These are phyloP conservation scores for Xylaria venustula DNA, from an alignment of 495 filamentous ascomycete species.

Conservation along the genomic window DNA sequence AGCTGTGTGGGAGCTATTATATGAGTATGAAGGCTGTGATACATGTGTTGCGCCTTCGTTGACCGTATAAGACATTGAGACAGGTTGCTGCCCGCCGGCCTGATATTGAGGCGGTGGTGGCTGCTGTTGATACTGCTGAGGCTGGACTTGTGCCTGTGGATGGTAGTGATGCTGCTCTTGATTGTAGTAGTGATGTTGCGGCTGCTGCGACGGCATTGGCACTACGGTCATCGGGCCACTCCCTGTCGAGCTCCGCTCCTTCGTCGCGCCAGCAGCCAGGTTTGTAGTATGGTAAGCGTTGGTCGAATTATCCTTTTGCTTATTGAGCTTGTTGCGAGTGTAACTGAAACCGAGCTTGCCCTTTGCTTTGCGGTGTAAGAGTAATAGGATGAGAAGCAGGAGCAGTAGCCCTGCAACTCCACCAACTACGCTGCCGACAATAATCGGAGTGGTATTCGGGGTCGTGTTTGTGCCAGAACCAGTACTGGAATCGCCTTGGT, in stretches of 20 bases:
- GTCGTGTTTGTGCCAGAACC: neutral
- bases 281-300: conserved; percentile 9
- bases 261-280: neutral
- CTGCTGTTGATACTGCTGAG: neutral
- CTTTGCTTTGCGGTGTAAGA: neutral
- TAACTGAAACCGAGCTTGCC: conserved; percentile 19
- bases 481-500: neutral
- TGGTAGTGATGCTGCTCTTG: neutral
- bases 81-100: neutral
- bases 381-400: neutral
- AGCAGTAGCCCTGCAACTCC: conserved; percentile 19
- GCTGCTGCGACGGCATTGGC: neutral
- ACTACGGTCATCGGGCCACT: neutral
- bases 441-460: conserved; percentile 22
- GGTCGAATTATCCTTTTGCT: conserved; percentile 5
- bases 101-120: neutral
- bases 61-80: conserved; percentile 1
- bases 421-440: conserved; percentile 32
- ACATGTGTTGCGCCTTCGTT: neutral
- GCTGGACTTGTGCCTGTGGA: neutral
- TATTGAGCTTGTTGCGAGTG: conserved; percentile 19
- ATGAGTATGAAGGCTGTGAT: neutral
- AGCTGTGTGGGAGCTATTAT: neutral
- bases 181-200: neutral
- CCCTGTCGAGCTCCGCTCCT: conserved; percentile 1